phyloP scores from a whole-genome alignment of 352 stramenopile species.

The Pythium angustatum region DNA sequence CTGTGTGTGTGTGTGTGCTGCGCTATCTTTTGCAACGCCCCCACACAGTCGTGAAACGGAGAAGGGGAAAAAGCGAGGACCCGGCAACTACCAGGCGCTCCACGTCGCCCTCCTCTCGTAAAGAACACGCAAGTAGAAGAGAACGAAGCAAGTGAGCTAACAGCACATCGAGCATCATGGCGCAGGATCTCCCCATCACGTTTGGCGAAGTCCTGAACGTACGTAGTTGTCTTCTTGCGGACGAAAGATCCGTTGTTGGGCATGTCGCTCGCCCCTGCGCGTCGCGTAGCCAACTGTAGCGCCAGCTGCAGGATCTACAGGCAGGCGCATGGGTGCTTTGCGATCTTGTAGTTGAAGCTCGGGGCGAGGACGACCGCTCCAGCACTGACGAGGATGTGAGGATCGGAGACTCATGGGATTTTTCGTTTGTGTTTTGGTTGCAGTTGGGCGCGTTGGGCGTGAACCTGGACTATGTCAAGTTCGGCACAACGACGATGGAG shows the following conservation, averaged over 20 bases:
- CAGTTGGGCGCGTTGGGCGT: conserved; percentile 87
- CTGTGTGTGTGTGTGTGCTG: background rate
- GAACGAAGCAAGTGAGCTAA: background rate
- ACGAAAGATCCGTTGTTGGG: conserved; percentile 8
- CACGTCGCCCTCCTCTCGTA: background rate
- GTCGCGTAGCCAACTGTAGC: no score
- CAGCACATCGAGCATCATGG: conserved; percentile 67
- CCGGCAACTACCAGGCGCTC: background rate
- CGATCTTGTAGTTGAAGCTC: background rate
- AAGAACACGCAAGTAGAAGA: conserved; percentile 5
- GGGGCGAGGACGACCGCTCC: background rate
- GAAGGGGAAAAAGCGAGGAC: conserved; percentile 17
- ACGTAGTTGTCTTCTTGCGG: conserved; percentile 34
- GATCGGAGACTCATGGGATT: conserved; percentile 8
- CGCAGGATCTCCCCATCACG: conserved; percentile 88
- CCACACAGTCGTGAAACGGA: conserved; percentile 78
- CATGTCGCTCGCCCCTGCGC: no score
- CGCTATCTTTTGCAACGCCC: conserved; percentile 29
- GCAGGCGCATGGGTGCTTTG: background rate
- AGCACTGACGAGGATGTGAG: background rate
- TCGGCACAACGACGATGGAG: conserved; percentile 95
- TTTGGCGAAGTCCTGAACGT: conserved; percentile 91
- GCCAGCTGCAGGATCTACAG: background rate
- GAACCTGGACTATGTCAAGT: conserved; percentile 92
- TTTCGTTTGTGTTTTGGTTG: conserved; percentile 26